Conservation (phyloP, 495 filamentous ascomycete genomes). For the Lophiostoma macrostomum region DNA sequence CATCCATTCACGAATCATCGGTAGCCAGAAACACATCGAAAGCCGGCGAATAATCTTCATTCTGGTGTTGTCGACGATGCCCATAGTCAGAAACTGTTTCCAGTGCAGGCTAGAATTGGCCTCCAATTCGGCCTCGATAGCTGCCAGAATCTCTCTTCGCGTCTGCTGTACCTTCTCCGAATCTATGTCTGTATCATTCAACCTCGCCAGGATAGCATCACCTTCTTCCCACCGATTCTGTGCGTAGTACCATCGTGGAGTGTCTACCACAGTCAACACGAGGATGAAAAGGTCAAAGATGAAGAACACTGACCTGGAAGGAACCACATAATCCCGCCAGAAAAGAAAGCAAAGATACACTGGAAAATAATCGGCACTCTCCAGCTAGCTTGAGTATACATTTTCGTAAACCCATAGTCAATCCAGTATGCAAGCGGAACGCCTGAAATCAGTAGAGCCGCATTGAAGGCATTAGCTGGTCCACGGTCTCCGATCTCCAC, state of each 20-base stretch:
- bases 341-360: conserved; percentile 38
- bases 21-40: conserved; percentile 32
- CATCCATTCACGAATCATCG: conserved; percentile 35
- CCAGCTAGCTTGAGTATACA: conserved; percentile 37
- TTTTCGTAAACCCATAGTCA: conserved; percentile 37
- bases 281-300: not conserved
- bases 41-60: conserved; percentile 31
- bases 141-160: conserved; percentile 23
- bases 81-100: conserved; percentile 32
- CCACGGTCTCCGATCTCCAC: conserved; percentile 31
- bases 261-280: conserved; percentile 33
- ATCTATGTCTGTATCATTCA: conserved; percentile 36
- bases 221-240: conserved; percentile 44
- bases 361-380: conserved; percentile 44
- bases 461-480: conserved; percentile 32
- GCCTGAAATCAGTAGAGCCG: conserved; percentile 24
- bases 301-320: conserved; percentile 32
- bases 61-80: conserved; percentile 26
- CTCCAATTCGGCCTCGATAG: conserved; percentile 30
- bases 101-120: conserved; percentile 28
- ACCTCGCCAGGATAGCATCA: conserved; percentile 40
- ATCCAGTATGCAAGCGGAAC: conserved; percentile 35
- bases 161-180: conserved; percentile 26
- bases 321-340: conserved; percentile 35
- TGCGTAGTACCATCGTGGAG: conserved; percentile 49